Conservation (phyloP, 129 eudicot genomes). For the Rutidosis leptorrhynchoides region DNA sequence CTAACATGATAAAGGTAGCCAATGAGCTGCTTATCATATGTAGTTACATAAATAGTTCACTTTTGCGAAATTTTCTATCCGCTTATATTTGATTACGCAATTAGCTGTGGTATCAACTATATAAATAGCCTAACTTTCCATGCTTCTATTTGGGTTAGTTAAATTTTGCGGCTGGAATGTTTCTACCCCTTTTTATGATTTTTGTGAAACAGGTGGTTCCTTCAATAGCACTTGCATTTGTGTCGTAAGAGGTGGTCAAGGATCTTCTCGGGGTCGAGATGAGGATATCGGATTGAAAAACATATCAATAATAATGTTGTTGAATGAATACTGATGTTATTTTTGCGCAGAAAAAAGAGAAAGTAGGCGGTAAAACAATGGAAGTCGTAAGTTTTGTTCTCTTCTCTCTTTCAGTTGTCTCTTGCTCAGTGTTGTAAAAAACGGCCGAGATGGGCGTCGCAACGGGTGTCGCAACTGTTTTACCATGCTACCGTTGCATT, state of each 20-base stretch:
- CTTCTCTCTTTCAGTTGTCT: conserved; percentile 22
- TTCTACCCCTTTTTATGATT: conserved; percentile 14
- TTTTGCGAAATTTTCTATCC: too few relatives aligned
- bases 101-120: too few relatives aligned
- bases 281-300: conserved; percentile 73
- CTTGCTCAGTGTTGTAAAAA: too few relatives aligned
- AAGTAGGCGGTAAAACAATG: conserved; percentile 33
- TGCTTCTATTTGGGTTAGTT: neutral
- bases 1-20: too few relatives aligned
- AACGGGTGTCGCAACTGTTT: too few relatives aligned
- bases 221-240: conserved; percentile 77
- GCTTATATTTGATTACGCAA: too few relatives aligned
- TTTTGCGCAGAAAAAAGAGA: conserved; percentile 36
- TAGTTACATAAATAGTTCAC: too few relatives aligned
- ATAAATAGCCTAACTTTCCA: neutral
- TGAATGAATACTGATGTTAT: conserved; percentile 20
- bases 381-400: conserved; percentile 30
- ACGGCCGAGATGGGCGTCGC: too few relatives aligned
- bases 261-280: conserved; percentile 78
- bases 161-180: neutral
- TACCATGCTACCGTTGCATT: too few relatives aligned
- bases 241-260: conserved; percentile 72
- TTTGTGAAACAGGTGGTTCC: conserved; percentile 64
- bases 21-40: too few relatives aligned
- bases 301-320: conserved; percentile 24